Evolutionary conservation across 805 yeast genomes (phyloP).

Genomic region (Scheffersomyces spartinae): DNA sequence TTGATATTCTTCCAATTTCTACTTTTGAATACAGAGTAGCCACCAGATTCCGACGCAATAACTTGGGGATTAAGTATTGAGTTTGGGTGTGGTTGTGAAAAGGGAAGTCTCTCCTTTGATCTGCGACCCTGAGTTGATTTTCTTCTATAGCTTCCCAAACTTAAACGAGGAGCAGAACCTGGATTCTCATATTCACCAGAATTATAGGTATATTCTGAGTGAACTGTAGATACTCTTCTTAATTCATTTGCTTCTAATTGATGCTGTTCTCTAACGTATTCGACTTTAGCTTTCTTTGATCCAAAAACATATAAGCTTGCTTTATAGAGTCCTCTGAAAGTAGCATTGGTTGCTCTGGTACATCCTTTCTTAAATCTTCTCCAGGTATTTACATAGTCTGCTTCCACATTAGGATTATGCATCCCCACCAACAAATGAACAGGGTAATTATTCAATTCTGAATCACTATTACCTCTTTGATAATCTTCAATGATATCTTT

Average conservation of each 20-base stretch:
- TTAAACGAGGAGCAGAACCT: no score
- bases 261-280: conserved; percentile 14
- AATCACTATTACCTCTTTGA: conserved; percentile 50
- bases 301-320: conserved; percentile 15
- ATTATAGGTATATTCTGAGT: conserved; percentile 17
- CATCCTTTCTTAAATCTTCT: conserved; percentile 53
- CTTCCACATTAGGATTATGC: conserved; percentile 45
- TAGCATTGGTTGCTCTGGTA: conserved; percentile 18
- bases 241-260: conserved; percentile 16
- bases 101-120: no score
- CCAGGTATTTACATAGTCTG: conserved; percentile 50
- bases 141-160: no score
- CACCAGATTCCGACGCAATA: no score
- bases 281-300: conserved; percentile 12
- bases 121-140: no score
- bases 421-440: conserved; percentile 46
- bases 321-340: conserved; percentile 9
- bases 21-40: conserved; percentile 26
- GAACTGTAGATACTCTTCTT: conserved; percentile 24
- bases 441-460: conserved; percentile 55
- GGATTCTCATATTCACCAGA: no score
- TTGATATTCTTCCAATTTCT: conserved; percentile 61
- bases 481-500: conserved; percentile 75
- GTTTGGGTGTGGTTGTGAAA: no score
- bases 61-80: no score